Conservation (phyloP, 805 yeast genomes). For the Candida railenensis region DNA sequence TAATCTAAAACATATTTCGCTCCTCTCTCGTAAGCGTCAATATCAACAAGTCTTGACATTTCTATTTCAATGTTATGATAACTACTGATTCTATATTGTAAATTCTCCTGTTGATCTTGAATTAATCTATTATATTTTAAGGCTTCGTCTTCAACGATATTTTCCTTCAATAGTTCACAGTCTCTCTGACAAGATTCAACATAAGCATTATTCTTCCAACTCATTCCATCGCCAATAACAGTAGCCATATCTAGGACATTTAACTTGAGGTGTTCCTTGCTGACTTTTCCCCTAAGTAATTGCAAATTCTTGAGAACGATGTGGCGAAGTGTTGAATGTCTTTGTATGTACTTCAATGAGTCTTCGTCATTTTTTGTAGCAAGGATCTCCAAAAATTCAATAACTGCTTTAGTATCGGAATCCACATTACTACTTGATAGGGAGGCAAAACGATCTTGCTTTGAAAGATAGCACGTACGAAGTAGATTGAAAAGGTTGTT, state of each 20-base stretch:
- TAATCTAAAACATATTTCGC: constrained; percentile 55
- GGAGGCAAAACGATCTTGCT: constrained; percentile 22
- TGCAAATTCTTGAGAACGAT: constrained; percentile 25
- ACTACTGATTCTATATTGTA: constrained; percentile 43
- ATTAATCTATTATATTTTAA: constrained; percentile 50
- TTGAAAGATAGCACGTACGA: constrained; percentile 32
- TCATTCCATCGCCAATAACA: constrained; percentile 36
- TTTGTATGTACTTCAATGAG: constrained; percentile 23
- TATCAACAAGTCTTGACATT: constrained; percentile 31
- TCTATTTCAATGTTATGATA: constrained; percentile 51
- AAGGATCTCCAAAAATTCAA: constrained; percentile 26
- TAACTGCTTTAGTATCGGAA: background rate
- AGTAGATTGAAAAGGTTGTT: constrained; percentile 35
- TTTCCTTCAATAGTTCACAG: constrained; percentile 29
- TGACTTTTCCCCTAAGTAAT: constrained; percentile 16
- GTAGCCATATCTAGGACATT: constrained; percentile 30
- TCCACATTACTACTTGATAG: constrained; percentile 14
- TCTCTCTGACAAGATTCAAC: constrained; percentile 36
- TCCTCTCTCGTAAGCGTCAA: constrained; percentile 13
- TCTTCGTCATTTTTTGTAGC: constrained; percentile 38
- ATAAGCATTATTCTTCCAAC: constrained; percentile 29
- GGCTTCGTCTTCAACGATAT: constrained; percentile 44
- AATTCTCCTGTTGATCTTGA: constrained; percentile 68
- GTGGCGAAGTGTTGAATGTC: constrained; percentile 27
- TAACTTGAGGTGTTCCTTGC: constrained; percentile 15